Evolutionary conservation across 2,329 filamentous ascomycete species (phyloP).

Genomic region (Stachybotrys elegans): DNA sequence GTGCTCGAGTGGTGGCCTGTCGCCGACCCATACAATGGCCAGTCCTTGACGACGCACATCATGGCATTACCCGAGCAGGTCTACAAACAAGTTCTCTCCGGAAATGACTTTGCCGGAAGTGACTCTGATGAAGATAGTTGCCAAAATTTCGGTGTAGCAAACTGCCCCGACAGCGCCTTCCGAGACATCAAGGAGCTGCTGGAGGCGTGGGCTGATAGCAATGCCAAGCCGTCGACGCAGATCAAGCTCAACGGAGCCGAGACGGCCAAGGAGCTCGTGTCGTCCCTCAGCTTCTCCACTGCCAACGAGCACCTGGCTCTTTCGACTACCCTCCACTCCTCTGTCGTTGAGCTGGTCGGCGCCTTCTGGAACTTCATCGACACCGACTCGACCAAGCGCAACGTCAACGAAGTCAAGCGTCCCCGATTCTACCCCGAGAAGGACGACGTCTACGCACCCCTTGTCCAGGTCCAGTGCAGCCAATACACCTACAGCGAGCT

Average conservation of each 20-base stretch:
- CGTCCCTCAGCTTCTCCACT: neutral
- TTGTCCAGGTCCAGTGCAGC: conserved; percentile 1
- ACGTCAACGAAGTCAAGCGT: neutral
- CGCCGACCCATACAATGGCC: neutral
- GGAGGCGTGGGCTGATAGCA: conserved; percentile 1
- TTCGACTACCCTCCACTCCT: conserved; percentile 1
- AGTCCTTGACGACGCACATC: neutral
- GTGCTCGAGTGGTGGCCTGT: conserved; percentile 1
- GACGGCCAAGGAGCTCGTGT: neutral
- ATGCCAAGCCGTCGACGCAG: neutral
- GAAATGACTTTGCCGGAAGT: too few species aligned
- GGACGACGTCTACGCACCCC: neutral
- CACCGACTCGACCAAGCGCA: neutral
- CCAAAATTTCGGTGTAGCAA: neutral
- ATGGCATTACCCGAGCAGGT: neutral
- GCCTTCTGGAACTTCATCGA: conserved; percentile 1
- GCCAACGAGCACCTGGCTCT: neutral
- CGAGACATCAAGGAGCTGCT: conserved; percentile 1
- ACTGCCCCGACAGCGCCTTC: conserved; percentile 2
- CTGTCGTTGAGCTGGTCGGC: neutral
- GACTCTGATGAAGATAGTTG: too few species aligned
- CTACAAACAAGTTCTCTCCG: neutral
- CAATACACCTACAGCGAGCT: neutral
- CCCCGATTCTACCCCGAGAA: neutral
- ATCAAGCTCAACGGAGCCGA: neutral